A percentile compares a stretch with the other conserved stretches of the same genome.
These are phyloP conservation scores for Rhododendron griersonianum DNA, from an alignment of 148 eudicot genomes.

Conservation along the genomic window DNA sequence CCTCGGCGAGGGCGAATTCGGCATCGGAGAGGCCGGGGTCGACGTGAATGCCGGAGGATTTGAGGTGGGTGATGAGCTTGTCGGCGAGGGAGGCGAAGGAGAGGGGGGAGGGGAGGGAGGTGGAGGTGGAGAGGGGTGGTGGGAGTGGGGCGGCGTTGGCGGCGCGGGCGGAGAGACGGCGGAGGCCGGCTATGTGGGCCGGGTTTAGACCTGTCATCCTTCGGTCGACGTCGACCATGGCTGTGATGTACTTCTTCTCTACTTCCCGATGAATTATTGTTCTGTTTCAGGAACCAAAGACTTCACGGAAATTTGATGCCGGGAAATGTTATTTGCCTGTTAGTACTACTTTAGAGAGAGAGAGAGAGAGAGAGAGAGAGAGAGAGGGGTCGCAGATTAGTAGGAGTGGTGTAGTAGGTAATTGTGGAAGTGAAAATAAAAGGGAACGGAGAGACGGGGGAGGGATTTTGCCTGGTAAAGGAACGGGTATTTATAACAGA, in stretches of 20 bases:
- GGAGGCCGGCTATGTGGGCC: conserved; percentile 79
- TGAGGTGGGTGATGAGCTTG: conserved; percentile 55
- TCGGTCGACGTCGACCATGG: conserved; percentile 89
- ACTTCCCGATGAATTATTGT: background rate
- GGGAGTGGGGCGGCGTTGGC: conserved; percentile 51
- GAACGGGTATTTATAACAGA: background rate
- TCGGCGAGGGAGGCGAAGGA: conserved; percentile 62
- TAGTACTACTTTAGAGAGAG: background rate
- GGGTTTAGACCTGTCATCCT: conserved; percentile 76
- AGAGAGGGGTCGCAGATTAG: background rate
- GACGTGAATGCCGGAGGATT: conserved; percentile 42
- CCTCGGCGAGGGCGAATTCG: conserved; percentile 69
- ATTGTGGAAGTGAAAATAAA: background rate
- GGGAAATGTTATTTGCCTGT: background rate
- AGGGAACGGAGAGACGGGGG: background rate
- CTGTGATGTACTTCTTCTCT: background rate
- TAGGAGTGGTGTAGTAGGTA: background rate
- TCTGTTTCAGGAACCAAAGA: background rate
- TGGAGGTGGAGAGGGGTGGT: conserved; percentile 44
- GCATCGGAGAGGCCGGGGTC: conserved; percentile 66
- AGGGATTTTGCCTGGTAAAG: background rate
- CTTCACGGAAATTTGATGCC: too few species aligned
- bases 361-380: background rate
- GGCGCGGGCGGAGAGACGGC: conserved; percentile 89
- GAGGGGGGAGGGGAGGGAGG: conserved; percentile 49